phyloP scores from a whole-genome alignment of 2,329 filamentous ascomycete species.

The Tolypocladium pustulatum region DNA sequence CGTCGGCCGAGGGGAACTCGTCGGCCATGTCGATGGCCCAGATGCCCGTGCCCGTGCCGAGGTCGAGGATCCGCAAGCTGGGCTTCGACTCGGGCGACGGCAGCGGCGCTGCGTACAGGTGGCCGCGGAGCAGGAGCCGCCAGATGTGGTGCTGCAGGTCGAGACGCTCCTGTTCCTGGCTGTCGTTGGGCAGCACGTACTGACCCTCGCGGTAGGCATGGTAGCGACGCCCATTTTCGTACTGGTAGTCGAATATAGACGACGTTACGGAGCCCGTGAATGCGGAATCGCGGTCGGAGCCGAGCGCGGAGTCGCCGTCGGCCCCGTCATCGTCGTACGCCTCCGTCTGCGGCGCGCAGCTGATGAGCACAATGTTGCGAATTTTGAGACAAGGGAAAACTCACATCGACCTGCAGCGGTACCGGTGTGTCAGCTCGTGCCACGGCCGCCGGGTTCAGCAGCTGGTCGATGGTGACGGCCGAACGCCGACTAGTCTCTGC shows the following conservation, averaged over 20 bases:
- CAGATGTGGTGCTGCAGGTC: constrained; percentile 46
- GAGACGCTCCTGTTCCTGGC: constrained; percentile 41
- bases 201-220: constrained; percentile 34
- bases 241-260: constrained; percentile 31
- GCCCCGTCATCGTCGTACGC: constrained; percentile 8
- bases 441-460: constrained; percentile 8
- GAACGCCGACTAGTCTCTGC: background rate
- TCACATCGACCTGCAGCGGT: constrained; percentile 15
- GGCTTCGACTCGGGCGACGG: constrained; percentile 6
- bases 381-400: background rate
- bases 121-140: constrained; percentile 31
- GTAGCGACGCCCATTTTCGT: constrained; percentile 38
- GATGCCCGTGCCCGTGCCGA: constrained; percentile 52
- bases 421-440: constrained; percentile 7
- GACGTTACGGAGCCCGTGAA: constrained; percentile 27
- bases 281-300: constrained; percentile 17
- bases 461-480: background rate
- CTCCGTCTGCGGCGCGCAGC: constrained; percentile 2
- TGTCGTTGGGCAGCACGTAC: constrained; percentile 38
- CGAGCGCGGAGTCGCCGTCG: constrained; percentile 23
- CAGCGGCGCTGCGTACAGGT: constrained; percentile 35
- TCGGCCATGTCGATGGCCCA: constrained; percentile 50
- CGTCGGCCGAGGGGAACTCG: constrained; percentile 22
- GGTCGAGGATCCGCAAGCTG: constrained; percentile 37
- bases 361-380: background rate